These are phyloP conservation scores for Gloeophyllum trabeum DNA, from an alignment of 768 basidiomycete genomes.

Conservation along the genomic window DNA sequence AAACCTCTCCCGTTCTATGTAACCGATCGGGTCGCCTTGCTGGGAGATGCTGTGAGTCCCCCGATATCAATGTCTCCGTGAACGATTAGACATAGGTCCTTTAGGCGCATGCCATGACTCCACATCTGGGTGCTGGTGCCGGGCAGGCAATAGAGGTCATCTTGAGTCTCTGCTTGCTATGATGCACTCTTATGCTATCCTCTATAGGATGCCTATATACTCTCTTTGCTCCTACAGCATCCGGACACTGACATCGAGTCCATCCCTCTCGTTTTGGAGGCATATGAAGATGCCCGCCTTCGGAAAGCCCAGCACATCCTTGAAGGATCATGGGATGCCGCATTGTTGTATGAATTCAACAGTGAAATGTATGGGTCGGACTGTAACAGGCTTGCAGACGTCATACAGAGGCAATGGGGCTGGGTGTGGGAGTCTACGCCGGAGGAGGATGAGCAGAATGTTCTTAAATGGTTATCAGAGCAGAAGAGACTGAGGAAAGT, in stretches of 20 bases:
- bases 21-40: conserved; percentile 13
- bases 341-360: background rate
- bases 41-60: conserved; percentile 22
- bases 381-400: too few relatives aligned
- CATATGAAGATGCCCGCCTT: background rate
- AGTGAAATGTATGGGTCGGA: too few relatives aligned
- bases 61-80: background rate
- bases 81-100: background rate
- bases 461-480: too few relatives aligned
- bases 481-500: too few relatives aligned
- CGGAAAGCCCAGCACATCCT: background rate
- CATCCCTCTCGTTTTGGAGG: background rate
- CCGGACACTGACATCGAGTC: background rate
- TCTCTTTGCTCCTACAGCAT: background rate
- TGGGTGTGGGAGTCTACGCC: too few relatives aligned
- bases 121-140: conserved; percentile 21
- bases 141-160: conserved; percentile 21
- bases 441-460: too few relatives aligned
- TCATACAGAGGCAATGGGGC: too few relatives aligned
- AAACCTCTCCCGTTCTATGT: conserved; percentile 15
- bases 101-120: conserved; percentile 23
- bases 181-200: background rate
- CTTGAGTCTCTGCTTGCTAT: background rate
- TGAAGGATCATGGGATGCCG: background rate
- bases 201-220: background rate